Evolutionary conservation across 176 grass and related monocot species (phyloP).

Genomic region (Carex littledalei): DNA sequence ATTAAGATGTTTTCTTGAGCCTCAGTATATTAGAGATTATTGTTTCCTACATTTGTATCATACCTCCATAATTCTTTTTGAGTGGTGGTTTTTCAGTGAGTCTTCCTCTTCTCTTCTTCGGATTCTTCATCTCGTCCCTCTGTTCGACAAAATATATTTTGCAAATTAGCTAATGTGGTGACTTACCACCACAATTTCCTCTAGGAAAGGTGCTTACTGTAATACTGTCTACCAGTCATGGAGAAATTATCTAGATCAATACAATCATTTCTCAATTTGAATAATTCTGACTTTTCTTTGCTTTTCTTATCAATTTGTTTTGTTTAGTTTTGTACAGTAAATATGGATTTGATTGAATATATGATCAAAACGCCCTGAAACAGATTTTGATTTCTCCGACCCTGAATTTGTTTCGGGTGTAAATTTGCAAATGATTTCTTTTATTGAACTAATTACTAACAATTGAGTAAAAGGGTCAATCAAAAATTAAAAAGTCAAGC

Average conservation of each 20-base stretch:
- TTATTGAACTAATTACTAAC: background rate
- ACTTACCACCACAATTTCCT: no score
- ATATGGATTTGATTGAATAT: background rate
- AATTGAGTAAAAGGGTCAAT: background rate
- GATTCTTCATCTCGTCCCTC: background rate
- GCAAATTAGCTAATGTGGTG: background rate
- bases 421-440: background rate
- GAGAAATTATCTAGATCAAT: background rate
- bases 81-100: no score
- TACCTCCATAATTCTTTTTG: background rate
- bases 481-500: background rate
- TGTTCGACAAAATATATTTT: background rate
- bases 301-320: background rate
- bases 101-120: background rate
- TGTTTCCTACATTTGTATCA: background rate
- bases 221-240: background rate
- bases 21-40: background rate
- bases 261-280: background rate
- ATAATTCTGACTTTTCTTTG: background rate
- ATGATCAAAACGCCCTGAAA: background rate
- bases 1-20: background rate
- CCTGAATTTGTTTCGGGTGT: background rate
- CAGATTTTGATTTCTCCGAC: background rate
- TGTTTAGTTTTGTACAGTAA: background rate
- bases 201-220: background rate